Percentiles rank a stretch among this genome's conserved stretches.
Evolutionary conservation across 768 basidiomycete genomes (phyloP).

Genomic region (Phanerochaete carnosa): DNA sequence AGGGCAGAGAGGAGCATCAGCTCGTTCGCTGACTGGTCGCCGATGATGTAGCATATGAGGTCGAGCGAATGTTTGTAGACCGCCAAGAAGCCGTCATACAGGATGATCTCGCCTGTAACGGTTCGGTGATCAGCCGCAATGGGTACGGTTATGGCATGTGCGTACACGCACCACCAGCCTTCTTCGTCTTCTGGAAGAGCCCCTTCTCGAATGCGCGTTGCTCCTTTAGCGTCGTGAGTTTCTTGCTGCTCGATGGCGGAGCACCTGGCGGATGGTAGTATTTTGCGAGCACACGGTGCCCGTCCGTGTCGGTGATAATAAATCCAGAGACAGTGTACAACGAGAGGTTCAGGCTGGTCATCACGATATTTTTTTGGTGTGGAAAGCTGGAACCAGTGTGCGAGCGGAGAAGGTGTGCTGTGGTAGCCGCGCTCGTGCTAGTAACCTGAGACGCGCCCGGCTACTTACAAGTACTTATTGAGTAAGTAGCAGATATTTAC

Average conservation of each 20-base stretch:
- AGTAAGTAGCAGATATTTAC: not conserved
- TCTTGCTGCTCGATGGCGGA: slow-evolving; percentile 57
- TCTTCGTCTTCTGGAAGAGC: slow-evolving; percentile 93
- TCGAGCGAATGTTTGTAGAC: slow-evolving; percentile 95
- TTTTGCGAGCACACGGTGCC: slow-evolving; percentile 91
- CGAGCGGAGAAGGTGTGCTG: not conserved
- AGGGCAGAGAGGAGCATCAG: slow-evolving; percentile 91
- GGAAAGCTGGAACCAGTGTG: not conserved
- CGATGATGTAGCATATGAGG: slow-evolving; percentile 92
- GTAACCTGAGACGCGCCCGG: not conserved
- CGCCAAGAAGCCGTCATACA: slow-evolving; percentile 86
- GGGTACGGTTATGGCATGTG: not conserved
- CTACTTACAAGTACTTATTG: not conserved
- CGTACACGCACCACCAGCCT: slow-evolving; percentile 70
- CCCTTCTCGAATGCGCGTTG: slow-evolving; percentile 96
- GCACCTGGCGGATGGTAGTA: slow-evolving; percentile 81
- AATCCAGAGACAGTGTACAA: slow-evolving; percentile 87
- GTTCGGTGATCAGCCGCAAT: no score
- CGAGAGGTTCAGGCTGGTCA: slow-evolving; percentile 63
- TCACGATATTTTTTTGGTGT: not conserved
- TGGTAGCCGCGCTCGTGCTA: not conserved
- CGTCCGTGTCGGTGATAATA: slow-evolving; percentile 92
- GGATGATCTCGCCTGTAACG: slow-evolving; percentile 84
- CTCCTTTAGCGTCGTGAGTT: slow-evolving; percentile 76
- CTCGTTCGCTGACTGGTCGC: slow-evolving; percentile 87